Base-by-base conservation (phyloP, 2,329 filamentous ascomycete genomes). In the Malbranchea cinnamomea region DNA sequence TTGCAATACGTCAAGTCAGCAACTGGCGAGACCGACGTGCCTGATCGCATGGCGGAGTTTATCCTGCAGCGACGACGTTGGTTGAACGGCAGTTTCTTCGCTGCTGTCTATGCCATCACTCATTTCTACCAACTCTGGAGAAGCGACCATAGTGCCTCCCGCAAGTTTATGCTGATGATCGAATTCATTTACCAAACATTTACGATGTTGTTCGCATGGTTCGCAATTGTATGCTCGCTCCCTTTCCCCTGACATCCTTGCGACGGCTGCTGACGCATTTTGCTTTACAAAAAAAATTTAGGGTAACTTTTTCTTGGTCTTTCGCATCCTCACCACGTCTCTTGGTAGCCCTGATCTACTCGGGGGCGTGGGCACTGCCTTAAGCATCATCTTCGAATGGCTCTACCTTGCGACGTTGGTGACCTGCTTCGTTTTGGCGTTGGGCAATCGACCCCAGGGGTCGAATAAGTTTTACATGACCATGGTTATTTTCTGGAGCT, bases 171-270 rank as follows among this genome's bases (percentile, higher is more conserved):
- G 66, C 81, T 98, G 56, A 70, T 93, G 45, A 57, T 95, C 42
- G 89, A 98, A 52, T 95, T 94, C 54, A 63, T 78, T 42, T 98
- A 94, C 61, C 85, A 94, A 56, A 89, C 83, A 1, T 68, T 76
- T 56, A 92, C 82, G 65, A 94, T 95, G 82, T 69, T 98, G 49
- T 98, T 95, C 53, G 85, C 89, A 31, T 98, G 89, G 89, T 95
- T 98, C 51, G 83, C 79, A 45, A 89, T 95, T 48, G 80, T 64
- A 49, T 53, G 60, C 53, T 12, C 5, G 22, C 18, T 16, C 24
- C 3, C 22, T n/a, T 28, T 30, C 3, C 16, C 15, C 17, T 14
- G 4, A 3, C 6, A 11, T 4, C 9, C 24, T 18, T 21, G 12
- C n/a, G n/a, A n/a, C n/a, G n/a, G n/a, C n/a, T n/a, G n/a, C n/a